Percentiles rank a stretch among this genome's conserved stretches.
Conservation (phyloP, 805 yeast species). For the Yarrowia yakushimensis region DNA sequence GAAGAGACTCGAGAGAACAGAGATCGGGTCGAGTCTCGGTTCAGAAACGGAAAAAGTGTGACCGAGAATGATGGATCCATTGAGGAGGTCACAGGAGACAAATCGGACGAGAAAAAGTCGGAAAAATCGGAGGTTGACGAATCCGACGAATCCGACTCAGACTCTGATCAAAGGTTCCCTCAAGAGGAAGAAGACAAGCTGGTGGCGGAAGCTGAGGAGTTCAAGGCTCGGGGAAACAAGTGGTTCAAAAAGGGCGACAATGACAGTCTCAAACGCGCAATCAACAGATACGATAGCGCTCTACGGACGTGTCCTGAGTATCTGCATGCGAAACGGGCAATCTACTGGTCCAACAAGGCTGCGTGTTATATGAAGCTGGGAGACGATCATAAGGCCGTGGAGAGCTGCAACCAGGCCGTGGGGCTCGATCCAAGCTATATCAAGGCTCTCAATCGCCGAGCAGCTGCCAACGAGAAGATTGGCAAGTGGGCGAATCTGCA, state of each 20-base stretch:
- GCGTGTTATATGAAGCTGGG: constrained; percentile 33
- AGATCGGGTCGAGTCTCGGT: background rate
- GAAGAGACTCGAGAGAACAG: background rate
- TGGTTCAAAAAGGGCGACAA: constrained; percentile 27
- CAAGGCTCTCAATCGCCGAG: constrained; percentile 75
- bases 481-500: constrained; percentile 35
- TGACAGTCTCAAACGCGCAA: constrained; percentile 24
- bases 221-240: constrained; percentile 42
- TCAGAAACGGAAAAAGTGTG: background rate
- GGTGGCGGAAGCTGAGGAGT: constrained; percentile 37
- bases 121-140: background rate
- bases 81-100: background rate
- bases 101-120: background rate
- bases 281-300: constrained; percentile 27
- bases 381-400: constrained; percentile 46
- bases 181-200: constrained; percentile 31
- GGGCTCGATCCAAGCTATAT: constrained; percentile 55
- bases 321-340: constrained; percentile 24
- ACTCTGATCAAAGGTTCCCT: background rate
- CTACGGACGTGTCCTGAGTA: constrained; percentile 29
- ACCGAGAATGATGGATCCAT: too few relatives aligned
- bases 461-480: constrained; percentile 51
- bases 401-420: constrained; percentile 62
- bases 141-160: too few relatives aligned
- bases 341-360: constrained; percentile 32